These are phyloP conservation scores for Plantago lanceolata DNA, from an alignment of 305 asterid species.

Conservation along the genomic window DNA sequence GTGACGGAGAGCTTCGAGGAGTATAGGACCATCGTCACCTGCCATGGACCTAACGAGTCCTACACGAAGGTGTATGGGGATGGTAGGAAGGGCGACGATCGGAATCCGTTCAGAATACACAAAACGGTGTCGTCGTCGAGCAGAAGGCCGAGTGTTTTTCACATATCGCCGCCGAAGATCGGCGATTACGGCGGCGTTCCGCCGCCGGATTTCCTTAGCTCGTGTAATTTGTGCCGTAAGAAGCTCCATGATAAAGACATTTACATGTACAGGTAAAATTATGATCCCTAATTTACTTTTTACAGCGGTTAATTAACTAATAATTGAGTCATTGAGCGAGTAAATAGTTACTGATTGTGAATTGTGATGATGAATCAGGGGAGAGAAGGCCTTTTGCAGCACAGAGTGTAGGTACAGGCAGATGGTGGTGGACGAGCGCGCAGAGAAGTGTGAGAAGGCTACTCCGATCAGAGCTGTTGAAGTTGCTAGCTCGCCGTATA, in stretches of 20 bases:
- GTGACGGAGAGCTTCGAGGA: slow-evolving; percentile 55
- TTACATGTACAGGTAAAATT: slow-evolving; percentile 72
- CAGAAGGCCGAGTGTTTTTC: slow-evolving; percentile 40
- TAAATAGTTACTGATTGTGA: neutral
- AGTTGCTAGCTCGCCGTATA: slow-evolving; percentile 34
- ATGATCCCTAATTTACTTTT: neutral
- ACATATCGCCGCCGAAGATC: slow-evolving; percentile 46
- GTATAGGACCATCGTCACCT: slow-evolving; percentile 54
- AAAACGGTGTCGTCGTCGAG: slow-evolving; percentile 5
- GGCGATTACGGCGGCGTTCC: slow-evolving; percentile 33
- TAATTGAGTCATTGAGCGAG: too few relatives aligned
- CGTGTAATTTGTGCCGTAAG: slow-evolving; percentile 60
- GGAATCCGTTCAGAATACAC: slow-evolving; percentile 28
- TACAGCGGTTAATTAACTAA: too few relatives aligned
- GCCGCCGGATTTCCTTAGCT: slow-evolving; percentile 52
- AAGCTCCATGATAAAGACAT: slow-evolving; percentile 75
- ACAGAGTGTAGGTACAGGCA: slow-evolving; percentile 71
- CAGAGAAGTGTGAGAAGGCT: slow-evolving; percentile 41
- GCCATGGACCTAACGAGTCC: slow-evolving; percentile 44
- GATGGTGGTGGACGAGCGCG: slow-evolving; percentile 59
- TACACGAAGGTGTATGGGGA: slow-evolving; percentile 47
- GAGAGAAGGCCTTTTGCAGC: slow-evolving; percentile 84
- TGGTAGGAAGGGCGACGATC: slow-evolving; percentile 26
- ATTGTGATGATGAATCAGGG: slow-evolving; percentile 32
- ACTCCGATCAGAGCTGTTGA: slow-evolving; percentile 41